Conservation (phyloP, 2,329 filamentous ascomycete genomes). For the Colletotrichum cereale region DNA sequence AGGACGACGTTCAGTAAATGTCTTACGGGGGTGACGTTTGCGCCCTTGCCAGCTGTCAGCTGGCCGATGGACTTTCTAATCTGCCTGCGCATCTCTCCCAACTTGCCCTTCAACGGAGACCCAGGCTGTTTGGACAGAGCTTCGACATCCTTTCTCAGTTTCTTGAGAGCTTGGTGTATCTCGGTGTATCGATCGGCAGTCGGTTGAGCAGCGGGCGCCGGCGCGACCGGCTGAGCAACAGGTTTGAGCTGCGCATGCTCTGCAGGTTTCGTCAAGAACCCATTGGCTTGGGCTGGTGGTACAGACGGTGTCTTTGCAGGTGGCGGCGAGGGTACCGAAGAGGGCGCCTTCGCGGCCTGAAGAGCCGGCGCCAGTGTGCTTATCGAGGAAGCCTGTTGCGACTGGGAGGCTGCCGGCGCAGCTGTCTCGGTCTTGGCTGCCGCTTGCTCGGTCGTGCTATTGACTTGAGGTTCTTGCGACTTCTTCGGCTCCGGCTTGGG, state of each 20-base stretch:
- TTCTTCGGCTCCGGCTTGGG: constrained; percentile 45
- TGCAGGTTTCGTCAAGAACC: constrained; percentile 23
- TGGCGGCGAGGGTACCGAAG: constrained; percentile 31
- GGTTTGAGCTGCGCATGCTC: constrained; percentile 30
- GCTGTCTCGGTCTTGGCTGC: constrained; percentile 29
- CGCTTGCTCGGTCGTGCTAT: constrained; percentile 39
- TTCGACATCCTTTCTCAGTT: constrained; percentile 72
- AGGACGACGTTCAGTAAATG: background rate
- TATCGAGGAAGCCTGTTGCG: constrained; percentile 21
- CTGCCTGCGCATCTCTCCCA: constrained; percentile 79
- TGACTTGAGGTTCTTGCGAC: constrained; percentile 42
- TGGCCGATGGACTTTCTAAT: constrained; percentile 82
- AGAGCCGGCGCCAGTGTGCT: constrained; percentile 37
- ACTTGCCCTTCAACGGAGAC: constrained; percentile 69
- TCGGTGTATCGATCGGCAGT: constrained; percentile 60
- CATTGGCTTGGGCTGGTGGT: constrained; percentile 21
- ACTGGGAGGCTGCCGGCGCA: constrained; percentile 29
- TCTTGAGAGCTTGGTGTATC: constrained; percentile 78
- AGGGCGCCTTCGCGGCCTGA: constrained; percentile 37
- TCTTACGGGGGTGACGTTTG: constrained; percentile 63
- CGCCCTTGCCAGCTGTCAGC: constrained; percentile 73
- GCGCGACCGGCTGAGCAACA: constrained; percentile 7
- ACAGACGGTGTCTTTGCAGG: constrained; percentile 28
- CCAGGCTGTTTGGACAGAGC: constrained; percentile 63
- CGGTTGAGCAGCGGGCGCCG: constrained; percentile 13